Base-by-base conservation (phyloP, 1,284 basidiomycete species). In the Leccinum pachyderme region DNA sequence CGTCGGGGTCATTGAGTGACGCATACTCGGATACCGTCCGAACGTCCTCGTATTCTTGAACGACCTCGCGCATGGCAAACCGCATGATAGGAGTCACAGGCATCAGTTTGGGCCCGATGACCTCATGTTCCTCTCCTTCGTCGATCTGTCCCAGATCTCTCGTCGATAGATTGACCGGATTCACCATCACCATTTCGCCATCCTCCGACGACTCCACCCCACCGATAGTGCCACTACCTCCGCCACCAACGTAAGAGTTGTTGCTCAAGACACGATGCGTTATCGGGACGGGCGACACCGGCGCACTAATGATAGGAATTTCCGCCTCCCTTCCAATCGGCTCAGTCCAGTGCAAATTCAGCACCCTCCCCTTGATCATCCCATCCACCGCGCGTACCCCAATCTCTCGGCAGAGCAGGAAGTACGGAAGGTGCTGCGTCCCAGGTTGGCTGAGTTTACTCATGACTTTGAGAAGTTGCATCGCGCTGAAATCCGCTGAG, bases 361-460 rank as follows among this genome's bases (percentile, higher is more conserved):
- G 69, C 37, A 91, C 81, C 47, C 83, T 77, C 2, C 84, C 87
- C 57, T 83, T 82, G 27, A 93, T 80, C 86, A 92, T 87, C 18
- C 86, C 89, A 65, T 92, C 90, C 5, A 92, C 87, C 5, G 87
- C 86, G 8, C 81, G 76, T 45, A 87, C 86, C 2, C 90, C 90
- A 24, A 91, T 73, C 68, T 91, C 87, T 32, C 88, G 77, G 64
- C 89, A 91, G 7, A 91, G 77, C 56, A 84, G 72, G 71, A 92
- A 92, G 69, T 92, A 92, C 1, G 85, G 79, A 47, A 92, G 72
- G 58, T 83, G 81, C 18, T 74, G 77, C 48, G 81, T 79, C 39
- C 79, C 80, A 0, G 80, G 79, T 63, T 84, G 81, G 25, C 83
- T 81, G 51, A 91, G 75, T 41, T 86, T 79, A 63, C 81, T 84